Evolutionary conservation across 75 land plant genomes (phyloP).

Genomic region (Picea glauca): DNA sequence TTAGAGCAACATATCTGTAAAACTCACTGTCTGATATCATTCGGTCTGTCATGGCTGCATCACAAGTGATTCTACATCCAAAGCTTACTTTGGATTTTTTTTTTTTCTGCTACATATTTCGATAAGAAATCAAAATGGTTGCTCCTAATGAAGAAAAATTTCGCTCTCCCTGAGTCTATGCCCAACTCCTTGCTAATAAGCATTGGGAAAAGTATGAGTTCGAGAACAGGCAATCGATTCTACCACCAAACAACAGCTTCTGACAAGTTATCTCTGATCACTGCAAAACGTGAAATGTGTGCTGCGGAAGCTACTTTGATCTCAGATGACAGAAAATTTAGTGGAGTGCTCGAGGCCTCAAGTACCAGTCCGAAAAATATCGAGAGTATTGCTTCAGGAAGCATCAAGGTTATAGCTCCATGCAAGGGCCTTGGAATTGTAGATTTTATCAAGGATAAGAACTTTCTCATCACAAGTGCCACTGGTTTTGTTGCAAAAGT

Average conservation of each 20-base stretch:
- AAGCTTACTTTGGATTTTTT: not conserved
- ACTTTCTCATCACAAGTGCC: constrained; percentile 38
- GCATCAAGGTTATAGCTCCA: not conserved
- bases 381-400: not conserved
- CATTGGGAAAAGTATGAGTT: not conserved
- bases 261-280: not conserved
- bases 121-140: not conserved
- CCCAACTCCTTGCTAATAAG: not conserved
- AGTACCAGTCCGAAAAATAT: not conserved
- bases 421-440: constrained; percentile 4
- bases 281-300: not conserved
- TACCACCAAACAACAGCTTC: not conserved
- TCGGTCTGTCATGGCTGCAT: not conserved
- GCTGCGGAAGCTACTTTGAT: not conserved
- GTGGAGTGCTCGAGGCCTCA: not conserved
- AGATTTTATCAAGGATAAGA: constrained; percentile 32
- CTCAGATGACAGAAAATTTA: not conserved
- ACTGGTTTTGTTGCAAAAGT: not conserved
- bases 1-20: no score
- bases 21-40: not conserved
- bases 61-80: not conserved
- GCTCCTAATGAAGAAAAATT: no score
- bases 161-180: not conserved
- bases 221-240: not conserved
- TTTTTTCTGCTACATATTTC: not conserved